Evolutionary conservation across 176 grass and related monocot species (phyloP), one percentile per base, ranked within the genome.

Genomic region (Paspalum vaginatum): DNA sequence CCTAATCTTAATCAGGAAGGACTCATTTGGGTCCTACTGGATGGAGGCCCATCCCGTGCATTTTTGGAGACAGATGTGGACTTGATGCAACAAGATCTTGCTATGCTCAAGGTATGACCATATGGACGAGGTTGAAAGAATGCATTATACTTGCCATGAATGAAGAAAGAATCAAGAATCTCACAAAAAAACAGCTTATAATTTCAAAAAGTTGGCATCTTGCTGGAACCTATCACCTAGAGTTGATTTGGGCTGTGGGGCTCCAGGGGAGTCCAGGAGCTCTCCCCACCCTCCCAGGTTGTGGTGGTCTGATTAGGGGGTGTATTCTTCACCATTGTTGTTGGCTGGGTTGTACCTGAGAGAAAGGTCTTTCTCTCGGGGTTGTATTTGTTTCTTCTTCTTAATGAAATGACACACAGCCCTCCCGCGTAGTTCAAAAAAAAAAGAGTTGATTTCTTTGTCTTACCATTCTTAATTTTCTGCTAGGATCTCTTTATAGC

Each of bases 401-500:
- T n/a, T n/a, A n/a, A n/a, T n/a, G n/a, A n/a, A n/a, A n/a, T n/a
- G n/a, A n/a, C n/a, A n/a, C n/a, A n/a, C n/a, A n/a, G n/a, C n/a
- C n/a, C n/a, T n/a, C n/a, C n/a, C n/a, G n/a, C n/a, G n/a, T n/a
- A n/a, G n/a, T n/a, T n/a, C n/a, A n/a, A n/a, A n/a, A n/a, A n/a
- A n/a, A n/a, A n/a, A n/a, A 20, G 40, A 21, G 17, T 47, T 65
- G 49, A 87, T 84, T 63, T 88, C 2, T 78, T 84, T 75, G 18
- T 69, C 17, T 5, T 80, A 26, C 39, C 56, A 59, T 74, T 43
- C 39, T 44, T n/a, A 64, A 78, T 61, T 86, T 77, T 88, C 70
- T 80, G 14, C 21, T 87, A 94, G 94, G 94, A 97, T 81, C 87
- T 97, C 6, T 98, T 94, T 86, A 83, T 98, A 87, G 95, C 92